phyloP scores from a whole-genome alignment of 1,139 yeast genomes.

The Yamadazyma triangularis region DNA sequence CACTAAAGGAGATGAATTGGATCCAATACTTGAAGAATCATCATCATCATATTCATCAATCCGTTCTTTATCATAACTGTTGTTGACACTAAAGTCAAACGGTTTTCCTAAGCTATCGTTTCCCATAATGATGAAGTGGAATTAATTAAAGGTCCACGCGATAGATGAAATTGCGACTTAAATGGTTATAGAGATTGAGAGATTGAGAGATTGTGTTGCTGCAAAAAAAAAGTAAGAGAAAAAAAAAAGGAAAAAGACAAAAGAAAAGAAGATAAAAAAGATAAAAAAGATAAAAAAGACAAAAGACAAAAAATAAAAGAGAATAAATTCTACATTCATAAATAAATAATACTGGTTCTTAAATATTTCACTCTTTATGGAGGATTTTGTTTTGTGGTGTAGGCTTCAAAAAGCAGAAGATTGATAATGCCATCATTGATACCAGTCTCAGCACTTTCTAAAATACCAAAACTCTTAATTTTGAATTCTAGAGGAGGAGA shows the following conservation, averaged over 20 bases:
- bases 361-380: constrained; percentile 61
- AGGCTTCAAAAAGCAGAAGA: constrained; percentile 71
- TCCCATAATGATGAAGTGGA: not conserved
- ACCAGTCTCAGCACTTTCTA: constrained; percentile 61
- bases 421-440: constrained; percentile 69
- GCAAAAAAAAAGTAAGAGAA: not conserved
- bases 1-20: constrained; percentile 7
- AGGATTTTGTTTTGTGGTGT: constrained; percentile 67
- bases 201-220: too few species aligned
- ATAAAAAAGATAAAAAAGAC: not conserved
- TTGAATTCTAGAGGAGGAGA: constrained; percentile 17
- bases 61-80: too few species aligned
- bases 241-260: not conserved
- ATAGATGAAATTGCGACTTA: too few species aligned
- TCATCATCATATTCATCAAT: constrained; percentile 3
- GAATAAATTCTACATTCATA: too few species aligned
- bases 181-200: too few species aligned
- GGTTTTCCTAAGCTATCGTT: not conserved
- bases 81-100: not conserved
- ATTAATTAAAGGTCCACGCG: too few species aligned
- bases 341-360: too few species aligned
- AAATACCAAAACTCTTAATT: constrained; percentile 53
- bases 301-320: too few species aligned
- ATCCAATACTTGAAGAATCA: constrained; percentile 8
- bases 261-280: too few species aligned